Percentiles rank a stretch among this genome's conserved stretches.
Evolutionary conservation across 345 rosid species (phyloP).

Genomic region (Litchi chinensis): DNA sequence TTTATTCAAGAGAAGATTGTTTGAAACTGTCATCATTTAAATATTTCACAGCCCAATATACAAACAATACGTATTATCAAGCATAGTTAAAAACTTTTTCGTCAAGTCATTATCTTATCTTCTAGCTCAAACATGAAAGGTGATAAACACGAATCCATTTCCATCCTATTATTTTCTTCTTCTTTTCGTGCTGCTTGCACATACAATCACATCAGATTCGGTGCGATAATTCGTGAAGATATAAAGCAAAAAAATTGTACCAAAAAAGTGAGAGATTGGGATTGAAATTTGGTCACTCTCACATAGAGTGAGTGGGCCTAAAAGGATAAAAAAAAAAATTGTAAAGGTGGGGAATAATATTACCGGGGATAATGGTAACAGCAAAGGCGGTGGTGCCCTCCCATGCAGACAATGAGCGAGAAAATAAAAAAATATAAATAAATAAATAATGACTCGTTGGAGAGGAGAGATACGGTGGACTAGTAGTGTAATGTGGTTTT

Average conservation of each 20-base stretch:
- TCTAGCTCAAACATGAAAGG: neutral
- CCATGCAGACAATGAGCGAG: slow-evolving; percentile 15
- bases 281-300: neutral
- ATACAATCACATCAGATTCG: neutral
- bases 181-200: neutral
- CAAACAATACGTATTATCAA: no score
- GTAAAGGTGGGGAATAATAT: neutral
- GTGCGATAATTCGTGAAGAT: neutral
- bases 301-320: neutral
- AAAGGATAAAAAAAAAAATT: neutral
- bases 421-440: no score
- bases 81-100: no score
- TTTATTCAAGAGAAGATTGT: no score
- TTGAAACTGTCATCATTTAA: neutral
- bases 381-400: slow-evolving; percentile 23
- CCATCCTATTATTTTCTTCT: neutral
- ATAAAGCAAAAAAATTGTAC: neutral
- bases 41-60: neutral
- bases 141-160: slow-evolving; percentile 9
- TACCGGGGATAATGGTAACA: slow-evolving; percentile 23
- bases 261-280: neutral
- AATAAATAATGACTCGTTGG: neutral
- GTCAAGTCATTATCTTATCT: neutral
- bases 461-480: neutral
- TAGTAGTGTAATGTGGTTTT: no score